Conservation (phyloP, 306 rosid species). For the Chamaecrista fasciculata region DNA sequence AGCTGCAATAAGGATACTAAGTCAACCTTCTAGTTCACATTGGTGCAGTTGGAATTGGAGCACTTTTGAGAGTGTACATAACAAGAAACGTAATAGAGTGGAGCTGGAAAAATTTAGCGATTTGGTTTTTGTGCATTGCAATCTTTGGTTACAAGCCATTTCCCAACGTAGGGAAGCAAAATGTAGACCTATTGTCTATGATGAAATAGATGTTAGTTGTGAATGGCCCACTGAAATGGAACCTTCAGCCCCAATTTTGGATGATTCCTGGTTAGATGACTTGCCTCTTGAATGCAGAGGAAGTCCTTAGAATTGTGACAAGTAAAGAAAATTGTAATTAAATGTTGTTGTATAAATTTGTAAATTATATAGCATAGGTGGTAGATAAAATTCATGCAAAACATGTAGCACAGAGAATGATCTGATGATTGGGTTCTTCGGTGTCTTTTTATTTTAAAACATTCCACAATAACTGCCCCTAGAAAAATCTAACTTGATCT, state of each 20-base stretch:
- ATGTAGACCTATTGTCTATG: slow-evolving; percentile 46
- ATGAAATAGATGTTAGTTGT: slow-evolving; percentile 56
- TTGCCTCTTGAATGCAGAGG: slow-evolving; percentile 41
- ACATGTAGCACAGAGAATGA: too few relatives aligned
- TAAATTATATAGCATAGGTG: slow-evolving; percentile 1
- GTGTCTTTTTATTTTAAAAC: too few relatives aligned
- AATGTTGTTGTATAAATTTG: slow-evolving; percentile 3
- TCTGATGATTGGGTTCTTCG: too few relatives aligned
- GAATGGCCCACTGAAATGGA: slow-evolving; percentile 70
- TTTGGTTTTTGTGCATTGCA: slow-evolving; percentile 66
- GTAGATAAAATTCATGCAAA: not conserved
- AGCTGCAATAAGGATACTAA: slow-evolving; percentile 59
- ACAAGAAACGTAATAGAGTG: slow-evolving; percentile 38
- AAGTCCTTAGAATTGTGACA: slow-evolving; percentile 34
- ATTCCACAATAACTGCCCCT: too few relatives aligned
- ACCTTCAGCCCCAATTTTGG: slow-evolving; percentile 46
- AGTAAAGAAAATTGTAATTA: not conserved
- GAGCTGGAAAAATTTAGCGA: slow-evolving; percentile 55
- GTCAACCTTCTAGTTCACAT: slow-evolving; percentile 75
- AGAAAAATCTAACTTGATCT: too few relatives aligned
- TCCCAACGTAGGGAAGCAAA: slow-evolving; percentile 41
- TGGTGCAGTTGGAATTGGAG: slow-evolving; percentile 68
- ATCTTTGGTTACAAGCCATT: slow-evolving; percentile 57
- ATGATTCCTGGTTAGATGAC: slow-evolving; percentile 68
- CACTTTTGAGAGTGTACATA: slow-evolving; percentile 52